A percentile compares a stretch with the other conserved stretches of the same genome.
phyloP scores from a whole-genome alignment of 2,329 filamentous ascomycete genomes.

The Ophiostoma ulmi region DNA sequence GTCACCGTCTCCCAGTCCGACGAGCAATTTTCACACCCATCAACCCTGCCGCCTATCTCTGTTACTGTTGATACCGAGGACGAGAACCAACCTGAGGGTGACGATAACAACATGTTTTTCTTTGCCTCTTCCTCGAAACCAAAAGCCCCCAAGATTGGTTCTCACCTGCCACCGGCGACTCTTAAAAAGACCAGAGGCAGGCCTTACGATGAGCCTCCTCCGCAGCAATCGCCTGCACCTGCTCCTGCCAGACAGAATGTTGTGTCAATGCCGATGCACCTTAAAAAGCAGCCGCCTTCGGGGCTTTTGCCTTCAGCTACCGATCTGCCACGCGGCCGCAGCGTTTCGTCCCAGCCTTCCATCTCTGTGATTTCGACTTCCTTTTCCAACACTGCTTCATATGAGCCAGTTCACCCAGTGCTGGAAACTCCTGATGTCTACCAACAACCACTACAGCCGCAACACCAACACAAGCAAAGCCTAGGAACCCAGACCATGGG shows the following conservation, averaged over 20 bases:
- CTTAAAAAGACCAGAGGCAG: slow-evolving; percentile 25
- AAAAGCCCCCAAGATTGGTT: slow-evolving; percentile 16
- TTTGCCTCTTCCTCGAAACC: slow-evolving; percentile 6
- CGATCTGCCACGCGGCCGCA: slow-evolving; percentile 14
- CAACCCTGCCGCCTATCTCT: slow-evolving; percentile 1
- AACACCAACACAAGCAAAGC: slow-evolving; percentile 30
- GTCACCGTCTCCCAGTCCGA: not conserved
- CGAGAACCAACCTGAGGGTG: not conserved
- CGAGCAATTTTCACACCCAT: not conserved
- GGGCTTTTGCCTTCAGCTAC: not conserved
- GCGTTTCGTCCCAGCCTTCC: slow-evolving; percentile 29
- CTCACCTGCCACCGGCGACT: slow-evolving; percentile 17
- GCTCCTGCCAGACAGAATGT: slow-evolving; percentile 19
- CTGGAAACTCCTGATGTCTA: not conserved
- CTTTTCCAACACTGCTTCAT: slow-evolving; percentile 28
- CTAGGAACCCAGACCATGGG: not conserved
- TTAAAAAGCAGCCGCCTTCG: slow-evolving; percentile 13
- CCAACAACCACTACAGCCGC: not conserved
- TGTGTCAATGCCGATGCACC: slow-evolving; percentile 24
- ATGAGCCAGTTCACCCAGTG: not conserved
- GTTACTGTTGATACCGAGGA: not conserved
- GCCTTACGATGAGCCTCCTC: not conserved
- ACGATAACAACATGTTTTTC: slow-evolving; percentile 16
- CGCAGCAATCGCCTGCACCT: slow-evolving; percentile 5
- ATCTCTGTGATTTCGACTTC: not conserved